phyloP scores from a whole-genome alignment of 805 yeast species.

The Saccharomycopsis fodiens region DNA sequence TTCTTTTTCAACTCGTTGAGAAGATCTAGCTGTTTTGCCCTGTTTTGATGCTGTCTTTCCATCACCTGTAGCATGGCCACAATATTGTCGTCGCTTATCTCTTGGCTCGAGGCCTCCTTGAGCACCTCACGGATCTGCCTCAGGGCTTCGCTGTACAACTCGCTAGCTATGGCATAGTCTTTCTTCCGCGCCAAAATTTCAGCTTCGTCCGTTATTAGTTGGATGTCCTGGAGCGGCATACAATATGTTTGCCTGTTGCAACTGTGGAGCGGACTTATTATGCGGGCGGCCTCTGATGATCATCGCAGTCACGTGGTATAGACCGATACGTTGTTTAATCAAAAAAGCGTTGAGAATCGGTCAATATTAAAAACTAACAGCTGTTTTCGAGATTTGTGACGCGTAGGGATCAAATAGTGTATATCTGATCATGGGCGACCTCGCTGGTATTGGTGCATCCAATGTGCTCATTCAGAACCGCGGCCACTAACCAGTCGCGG shows the following conservation, averaged over 20 bases:
- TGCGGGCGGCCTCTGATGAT: too few species aligned
- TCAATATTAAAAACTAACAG: too few species aligned
- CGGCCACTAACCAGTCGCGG: too few species aligned
- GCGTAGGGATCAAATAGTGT: too few species aligned
- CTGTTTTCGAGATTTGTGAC: too few species aligned
- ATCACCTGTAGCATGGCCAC: slow-evolving; percentile 8
- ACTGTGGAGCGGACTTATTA: too few species aligned
- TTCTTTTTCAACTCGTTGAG: background rate
- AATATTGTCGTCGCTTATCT: slow-evolving; percentile 4
- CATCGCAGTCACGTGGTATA: too few species aligned
- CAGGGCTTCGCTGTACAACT: slow-evolving; percentile 4
- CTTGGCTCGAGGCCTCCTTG: background rate
- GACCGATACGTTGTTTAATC: too few species aligned
- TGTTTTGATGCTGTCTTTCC: slow-evolving; percentile 7
- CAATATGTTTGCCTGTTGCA: background rate
- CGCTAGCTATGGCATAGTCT: slow-evolving; percentile 3
- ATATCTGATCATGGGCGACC: too few species aligned
- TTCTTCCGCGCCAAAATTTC: slow-evolving; percentile 1
- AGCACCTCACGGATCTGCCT: background rate
- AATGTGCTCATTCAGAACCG: too few species aligned
- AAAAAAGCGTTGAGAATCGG: too few species aligned
- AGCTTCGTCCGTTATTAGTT: slow-evolving; percentile 10
- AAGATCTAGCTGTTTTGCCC: slow-evolving; percentile 3
- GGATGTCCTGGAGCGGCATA: slow-evolving; percentile 11
- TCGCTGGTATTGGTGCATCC: too few species aligned